A percentile compares a stretch with the other conserved stretches of the same genome.
phyloP scores from a whole-genome alignment of 176 grass and related monocot genomes.

The Ensete ventricosum region DNA sequence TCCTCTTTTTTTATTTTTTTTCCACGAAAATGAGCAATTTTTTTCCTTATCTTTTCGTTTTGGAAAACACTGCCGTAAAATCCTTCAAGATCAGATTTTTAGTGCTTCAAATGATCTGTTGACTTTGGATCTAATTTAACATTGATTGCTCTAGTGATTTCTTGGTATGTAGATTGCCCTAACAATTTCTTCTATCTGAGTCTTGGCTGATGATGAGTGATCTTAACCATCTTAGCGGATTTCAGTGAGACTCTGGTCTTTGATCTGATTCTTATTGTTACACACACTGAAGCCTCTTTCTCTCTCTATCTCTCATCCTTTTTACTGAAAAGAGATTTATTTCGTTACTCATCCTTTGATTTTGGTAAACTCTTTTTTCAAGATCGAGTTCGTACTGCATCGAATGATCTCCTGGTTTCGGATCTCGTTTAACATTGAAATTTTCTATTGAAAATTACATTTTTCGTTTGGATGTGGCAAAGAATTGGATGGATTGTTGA shows the following conservation, averaged over 20 bases:
- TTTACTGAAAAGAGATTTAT: too few relatives aligned
- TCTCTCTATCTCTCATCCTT: background rate
- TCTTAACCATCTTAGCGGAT: conserved; percentile 6
- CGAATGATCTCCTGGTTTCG: background rate
- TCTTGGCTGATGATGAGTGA: background rate
- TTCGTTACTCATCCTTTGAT: background rate
- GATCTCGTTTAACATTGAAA: background rate
- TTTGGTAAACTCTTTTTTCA: background rate
- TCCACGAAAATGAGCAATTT: too few relatives aligned
- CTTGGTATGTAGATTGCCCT: background rate
- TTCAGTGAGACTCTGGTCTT: conserved; percentile 5
- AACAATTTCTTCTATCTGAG: background rate
- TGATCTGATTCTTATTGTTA: conserved; percentile 11
- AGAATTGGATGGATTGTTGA: background rate
- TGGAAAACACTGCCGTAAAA: background rate
- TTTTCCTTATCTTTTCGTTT: background rate
- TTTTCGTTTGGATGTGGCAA: too few relatives aligned
- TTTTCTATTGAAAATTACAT: background rate
- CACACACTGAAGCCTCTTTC: conserved; percentile 6
- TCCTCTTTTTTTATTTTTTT: too few relatives aligned
- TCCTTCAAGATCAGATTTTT: background rate
- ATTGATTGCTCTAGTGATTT: background rate
- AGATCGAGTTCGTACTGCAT: background rate
- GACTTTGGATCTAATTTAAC: too few relatives aligned
- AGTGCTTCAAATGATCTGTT: too few relatives aligned